phyloP scores from a whole-genome alignment of 2,329 filamentous ascomycete genomes.

The Hymenoscyphus fructigenus region DNA sequence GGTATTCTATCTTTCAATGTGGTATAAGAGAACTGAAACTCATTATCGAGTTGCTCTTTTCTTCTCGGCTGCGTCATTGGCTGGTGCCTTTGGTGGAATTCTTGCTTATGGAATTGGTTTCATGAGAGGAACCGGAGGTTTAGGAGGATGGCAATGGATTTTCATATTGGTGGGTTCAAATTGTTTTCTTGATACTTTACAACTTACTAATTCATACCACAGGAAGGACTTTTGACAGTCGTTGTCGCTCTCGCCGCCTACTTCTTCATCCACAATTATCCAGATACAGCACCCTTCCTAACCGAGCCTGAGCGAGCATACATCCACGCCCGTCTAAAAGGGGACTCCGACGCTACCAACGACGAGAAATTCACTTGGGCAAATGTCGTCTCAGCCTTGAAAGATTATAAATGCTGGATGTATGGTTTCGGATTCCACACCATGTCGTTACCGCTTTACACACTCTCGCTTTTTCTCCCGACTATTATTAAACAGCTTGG shows the following conservation, averaged over 20 bases:
- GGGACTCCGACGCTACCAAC: constrained; percentile 68
- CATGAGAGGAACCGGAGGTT: constrained; percentile 52
- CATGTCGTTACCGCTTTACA: constrained; percentile 63
- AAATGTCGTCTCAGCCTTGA: constrained; percentile 61
- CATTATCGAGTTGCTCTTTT: constrained; percentile 57
- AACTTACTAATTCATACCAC: constrained; percentile 8
- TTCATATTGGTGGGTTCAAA: constrained; percentile 52
- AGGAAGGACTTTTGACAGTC: constrained; percentile 57
- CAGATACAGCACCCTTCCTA: constrained; percentile 57
- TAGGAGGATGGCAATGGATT: constrained; percentile 57
- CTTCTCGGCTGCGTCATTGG: constrained; percentile 54
- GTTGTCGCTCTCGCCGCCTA: constrained; percentile 50
- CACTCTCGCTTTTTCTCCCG: constrained; percentile 54
- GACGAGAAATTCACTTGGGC: constrained; percentile 68
- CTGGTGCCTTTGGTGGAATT: constrained; percentile 57
- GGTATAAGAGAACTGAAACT: constrained; percentile 52
- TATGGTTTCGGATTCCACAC: constrained; percentile 73
- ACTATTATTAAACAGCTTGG: constrained; percentile 56
- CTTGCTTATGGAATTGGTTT: constrained; percentile 56
- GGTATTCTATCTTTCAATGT: constrained; percentile 51
- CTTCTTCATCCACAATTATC: constrained; percentile 67
- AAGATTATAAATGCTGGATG: constrained; percentile 69
- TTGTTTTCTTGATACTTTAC: neutral
- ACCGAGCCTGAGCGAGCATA: constrained; percentile 43
- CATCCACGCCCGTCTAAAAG: constrained; percentile 57